A percentile compares a stretch with the other conserved stretches of the same genome.
Conservation (phyloP, 106 monocot species). For the Dioscorea alata region DNA sequence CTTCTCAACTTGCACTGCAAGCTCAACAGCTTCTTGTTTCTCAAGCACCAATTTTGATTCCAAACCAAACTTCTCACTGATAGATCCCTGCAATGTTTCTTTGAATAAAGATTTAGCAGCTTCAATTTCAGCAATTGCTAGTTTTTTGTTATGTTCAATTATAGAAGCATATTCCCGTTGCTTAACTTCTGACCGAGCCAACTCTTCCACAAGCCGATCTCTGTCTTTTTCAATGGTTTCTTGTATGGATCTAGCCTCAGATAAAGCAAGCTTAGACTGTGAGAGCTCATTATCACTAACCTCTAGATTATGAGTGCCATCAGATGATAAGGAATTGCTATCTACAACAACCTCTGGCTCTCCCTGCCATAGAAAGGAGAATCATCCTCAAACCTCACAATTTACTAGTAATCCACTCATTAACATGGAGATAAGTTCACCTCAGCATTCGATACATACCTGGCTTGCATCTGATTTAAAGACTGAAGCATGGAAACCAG, state of each 20-base stretch:
- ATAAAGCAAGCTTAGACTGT: constrained; percentile 6
- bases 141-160: constrained; percentile 26
- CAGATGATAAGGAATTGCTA: constrained; percentile 4
- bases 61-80: constrained; percentile 19
- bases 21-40: constrained; percentile 35
- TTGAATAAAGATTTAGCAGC: constrained; percentile 23
- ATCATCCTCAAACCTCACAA: not conserved
- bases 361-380: constrained; percentile 5
- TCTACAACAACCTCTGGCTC: constrained; percentile 5
- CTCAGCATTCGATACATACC: not conserved
- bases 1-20: constrained; percentile 35
- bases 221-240: constrained; percentile 20
- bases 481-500: not conserved
- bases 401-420: not conserved
- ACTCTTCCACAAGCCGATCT: constrained; percentile 21
- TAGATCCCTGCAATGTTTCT: constrained; percentile 18
- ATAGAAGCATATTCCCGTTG: constrained; percentile 22
- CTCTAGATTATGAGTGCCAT: not conserved
- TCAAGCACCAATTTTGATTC: constrained; percentile 29
- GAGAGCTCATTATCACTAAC: not conserved
- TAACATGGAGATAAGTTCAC: not conserved
- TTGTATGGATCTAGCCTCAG: constrained; percentile 15
- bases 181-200: constrained; percentile 23
- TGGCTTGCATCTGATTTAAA: constrained; percentile 1
- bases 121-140: constrained; percentile 27